Evolutionary conservation across 352 stramenopile genomes (phyloP).

Genomic region (Pythium diclinum): DNA sequence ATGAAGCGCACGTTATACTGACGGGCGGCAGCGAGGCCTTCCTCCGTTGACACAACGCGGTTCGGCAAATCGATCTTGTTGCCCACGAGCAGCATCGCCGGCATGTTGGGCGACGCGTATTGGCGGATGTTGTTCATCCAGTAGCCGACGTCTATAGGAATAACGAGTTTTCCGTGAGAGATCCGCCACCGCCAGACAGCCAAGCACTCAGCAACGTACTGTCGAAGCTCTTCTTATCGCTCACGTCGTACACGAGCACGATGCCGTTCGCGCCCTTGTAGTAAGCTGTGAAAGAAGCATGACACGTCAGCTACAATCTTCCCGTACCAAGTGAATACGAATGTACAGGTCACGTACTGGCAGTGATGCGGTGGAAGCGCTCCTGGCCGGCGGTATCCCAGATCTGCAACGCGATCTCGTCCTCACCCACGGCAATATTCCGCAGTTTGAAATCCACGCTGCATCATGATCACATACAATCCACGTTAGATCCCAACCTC

Average conservation of each 20-base stretch:
- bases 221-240: constrained; percentile 90
- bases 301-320: background rate
- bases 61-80: constrained; percentile 93
- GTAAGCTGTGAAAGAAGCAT: constrained; percentile 63
- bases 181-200: background rate
- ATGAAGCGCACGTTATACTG: constrained; percentile 88
- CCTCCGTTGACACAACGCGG: constrained; percentile 69
- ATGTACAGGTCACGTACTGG: constrained; percentile 51
- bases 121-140: constrained; percentile 96
- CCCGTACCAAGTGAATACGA: background rate
- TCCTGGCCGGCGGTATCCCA: constrained; percentile 95
- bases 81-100: constrained; percentile 84
- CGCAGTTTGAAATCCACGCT: constrained; percentile 93
- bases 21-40: constrained; percentile 75
- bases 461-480: constrained; percentile 8
- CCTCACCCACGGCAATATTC: constrained; percentile 77
- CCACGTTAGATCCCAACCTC: background rate
- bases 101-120: constrained; percentile 73
- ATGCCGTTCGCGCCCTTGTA: constrained; percentile 94
- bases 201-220: constrained; percentile 47
- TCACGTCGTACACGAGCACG: constrained; percentile 93
- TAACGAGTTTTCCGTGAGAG: background rate
- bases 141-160: constrained; percentile 85
- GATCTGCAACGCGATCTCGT: constrained; percentile 90
- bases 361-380: constrained; percentile 92